phyloP scores from a whole-genome alignment of 2,329 filamentous ascomycete genomes.

The Emergomyces orientalis region DNA sequence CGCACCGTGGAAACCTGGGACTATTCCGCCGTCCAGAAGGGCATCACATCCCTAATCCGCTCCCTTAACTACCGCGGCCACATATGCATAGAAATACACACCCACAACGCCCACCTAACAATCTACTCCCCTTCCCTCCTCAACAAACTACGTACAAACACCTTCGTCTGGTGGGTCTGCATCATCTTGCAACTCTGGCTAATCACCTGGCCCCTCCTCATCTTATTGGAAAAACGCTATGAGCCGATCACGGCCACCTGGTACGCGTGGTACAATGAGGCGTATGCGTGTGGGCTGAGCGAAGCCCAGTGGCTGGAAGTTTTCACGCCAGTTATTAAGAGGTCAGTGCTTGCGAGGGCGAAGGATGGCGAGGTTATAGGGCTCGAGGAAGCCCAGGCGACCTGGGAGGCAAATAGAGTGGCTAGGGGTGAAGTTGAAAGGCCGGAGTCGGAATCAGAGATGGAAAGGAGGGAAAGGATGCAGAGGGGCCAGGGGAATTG shows the following conservation, averaged over 20 bases:
- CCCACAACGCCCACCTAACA: conserved; percentile 25
- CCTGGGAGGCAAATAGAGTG: not conserved
- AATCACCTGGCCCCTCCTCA: conserved; percentile 32
- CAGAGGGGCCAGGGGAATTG: conserved; percentile 25
- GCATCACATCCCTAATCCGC: conserved; percentile 30
- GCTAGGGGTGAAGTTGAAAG: not conserved
- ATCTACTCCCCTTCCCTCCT: conserved; percentile 34
- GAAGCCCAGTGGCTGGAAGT: conserved; percentile 25
- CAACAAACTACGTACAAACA: conserved; percentile 29
- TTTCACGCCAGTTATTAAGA: conserved; percentile 29
- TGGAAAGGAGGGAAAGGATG: conserved; percentile 18
- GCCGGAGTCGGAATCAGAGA: conserved; percentile 14
- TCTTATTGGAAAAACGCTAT: conserved; percentile 30
- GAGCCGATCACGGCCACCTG: conserved; percentile 26
- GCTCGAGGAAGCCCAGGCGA: conserved; percentile 14
- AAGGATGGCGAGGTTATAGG: conserved; percentile 17
- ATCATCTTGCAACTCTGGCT: conserved; percentile 34
- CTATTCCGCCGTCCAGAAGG: conserved; percentile 19
- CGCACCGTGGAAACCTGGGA: conserved; percentile 22
- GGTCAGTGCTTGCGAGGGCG: conserved; percentile 27
- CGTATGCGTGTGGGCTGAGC: conserved; percentile 18
- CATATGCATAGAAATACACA: conserved; percentile 19
- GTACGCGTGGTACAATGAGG: conserved; percentile 19
- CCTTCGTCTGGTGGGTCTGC: conserved; percentile 27
- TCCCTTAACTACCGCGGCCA: conserved; percentile 30